These are phyloP conservation scores for Russula olivacea DNA, from an alignment of 768 basidiomycete genomes.

Conservation along the genomic window DNA sequence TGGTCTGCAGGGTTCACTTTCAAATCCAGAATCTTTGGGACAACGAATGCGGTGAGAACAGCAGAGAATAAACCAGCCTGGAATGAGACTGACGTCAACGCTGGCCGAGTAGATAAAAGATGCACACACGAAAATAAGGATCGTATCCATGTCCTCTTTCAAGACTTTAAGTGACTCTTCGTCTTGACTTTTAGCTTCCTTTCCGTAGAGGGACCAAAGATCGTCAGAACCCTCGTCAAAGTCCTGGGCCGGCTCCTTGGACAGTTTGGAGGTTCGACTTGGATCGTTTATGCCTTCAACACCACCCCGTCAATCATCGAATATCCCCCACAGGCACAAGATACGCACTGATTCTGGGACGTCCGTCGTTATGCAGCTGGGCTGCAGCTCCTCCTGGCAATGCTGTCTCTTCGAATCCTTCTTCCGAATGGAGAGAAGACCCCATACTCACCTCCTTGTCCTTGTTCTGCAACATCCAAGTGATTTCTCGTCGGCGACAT, in stretches of 20 bases:
- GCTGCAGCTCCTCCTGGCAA: not conserved
- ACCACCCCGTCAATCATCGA: no score
- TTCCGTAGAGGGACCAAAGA: slow-evolving; percentile 4
- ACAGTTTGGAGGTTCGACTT: not conserved
- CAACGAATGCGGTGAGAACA: slow-evolving; percentile 12
- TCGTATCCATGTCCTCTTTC: not conserved
- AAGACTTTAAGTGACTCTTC: not conserved
- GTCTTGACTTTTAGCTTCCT: not conserved
- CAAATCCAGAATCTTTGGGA: slow-evolving; percentile 4
- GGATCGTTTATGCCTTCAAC: not conserved
- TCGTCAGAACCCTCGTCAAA: slow-evolving; percentile 4
- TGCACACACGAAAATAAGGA: not conserved
- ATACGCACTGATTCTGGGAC: not conserved
- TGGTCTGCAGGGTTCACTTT: slow-evolving; percentile 3
- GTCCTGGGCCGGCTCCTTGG: not conserved
- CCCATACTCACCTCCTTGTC: not conserved
- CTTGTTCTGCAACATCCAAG: not conserved
- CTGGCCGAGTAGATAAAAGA: not conserved
- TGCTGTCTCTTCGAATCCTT: not conserved
- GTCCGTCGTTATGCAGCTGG: not conserved
- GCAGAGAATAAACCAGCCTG: slow-evolving; percentile 20
- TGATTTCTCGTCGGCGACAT: not conserved
- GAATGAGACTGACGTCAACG: not conserved
- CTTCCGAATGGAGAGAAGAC: not conserved
- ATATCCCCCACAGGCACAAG: not conserved